phyloP scores from a whole-genome alignment of 1,284 basidiomycete genomes.

The Microbotryum intermedium region DNA sequence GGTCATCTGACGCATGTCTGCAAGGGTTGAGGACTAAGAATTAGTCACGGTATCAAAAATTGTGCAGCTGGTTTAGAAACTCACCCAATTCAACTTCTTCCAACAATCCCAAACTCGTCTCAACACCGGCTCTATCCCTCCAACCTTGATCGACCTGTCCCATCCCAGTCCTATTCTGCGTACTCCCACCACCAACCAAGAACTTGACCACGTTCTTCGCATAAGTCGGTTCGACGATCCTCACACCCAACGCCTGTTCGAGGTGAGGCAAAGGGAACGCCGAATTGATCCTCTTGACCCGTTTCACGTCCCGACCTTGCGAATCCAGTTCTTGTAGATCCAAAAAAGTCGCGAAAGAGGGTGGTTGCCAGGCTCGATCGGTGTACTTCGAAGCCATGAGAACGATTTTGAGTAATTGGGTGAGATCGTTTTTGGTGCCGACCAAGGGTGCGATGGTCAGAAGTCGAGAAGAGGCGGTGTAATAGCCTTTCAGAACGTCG shows the following conservation, averaged over 20 bases:
- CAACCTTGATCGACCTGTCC: conserved; percentile 5
- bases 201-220: conserved; percentile 1
- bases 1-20: conserved; percentile 13
- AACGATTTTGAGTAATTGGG: conserved; percentile 7
- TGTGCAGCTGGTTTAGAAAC: background rate
- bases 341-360: conserved; percentile 4
- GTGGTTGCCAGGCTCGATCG: conserved; percentile 5
- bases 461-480: conserved; percentile 13
- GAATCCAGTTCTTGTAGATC: conserved; percentile 3
- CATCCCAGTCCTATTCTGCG: background rate
- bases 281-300: background rate
- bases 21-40: too few species aligned
- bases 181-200: conserved; percentile 4
- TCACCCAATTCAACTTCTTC: conserved; percentile 11
- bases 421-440: background rate
- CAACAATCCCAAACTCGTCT: conserved; percentile 1
- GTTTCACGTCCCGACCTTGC: background rate
- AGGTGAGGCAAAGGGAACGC: conserved; percentile 23
- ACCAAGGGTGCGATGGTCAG: conserved; percentile 12
- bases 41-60: too few species aligned
- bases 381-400: conserved; percentile 16
- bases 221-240: conserved; percentile 20
- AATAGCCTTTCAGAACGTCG: conserved; percentile 25
- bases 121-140: background rate
- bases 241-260: conserved; percentile 2